Base-by-base conservation (phyloP, 129 eudicot species). In the Calendula officinalis region DNA sequence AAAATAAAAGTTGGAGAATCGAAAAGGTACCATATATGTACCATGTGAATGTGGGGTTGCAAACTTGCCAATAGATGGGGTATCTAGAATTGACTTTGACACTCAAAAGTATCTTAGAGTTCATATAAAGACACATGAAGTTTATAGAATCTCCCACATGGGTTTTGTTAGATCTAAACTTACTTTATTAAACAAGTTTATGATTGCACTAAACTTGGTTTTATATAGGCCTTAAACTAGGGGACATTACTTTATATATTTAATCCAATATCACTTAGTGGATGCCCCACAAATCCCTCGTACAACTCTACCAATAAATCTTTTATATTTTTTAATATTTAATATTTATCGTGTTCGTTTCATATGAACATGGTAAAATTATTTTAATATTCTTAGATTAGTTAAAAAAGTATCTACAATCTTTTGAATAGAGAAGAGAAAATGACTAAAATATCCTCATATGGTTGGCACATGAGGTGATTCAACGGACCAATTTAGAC, bases 161-260 rank as follows among this genome's bases (percentile, higher is more conserved):
- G 78, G 78, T 39, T 73, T 45, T 64, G 70, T 65, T 73, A 65
- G 78, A 73, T 73, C 78, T 73, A 65, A 51, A 65, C 46, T 54
- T 72, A 72, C 77, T 73, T 73, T 73, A 64, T 65, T 73, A 56
- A 56, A 73, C 78, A 73, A 73, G 72, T 56, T 64, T 65, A 73
- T 73, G 72, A 73, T 73, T 73, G 72, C 69, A 17, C 63, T 51
- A 61, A 62, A 51, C 63, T 62, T 71, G 72, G 43, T 64, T 73
- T 22, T 60, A 64, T 64, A 49, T 56, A 57, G 53, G 51, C 77
- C 66, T 73, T 66, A 15, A 56, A 64, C 72, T 36, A 73, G 61
- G 72, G 66, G 72, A 73, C 78, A 56, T 60, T 47, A 33, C 78
- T 73, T 65, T 73, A 66, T 56, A 66, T 64, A 35, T 73, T 56